These are phyloP conservation scores for Termitomyces eurrhizus DNA, from an alignment of 768 basidiomycete species.

Conservation along the genomic window DNA sequence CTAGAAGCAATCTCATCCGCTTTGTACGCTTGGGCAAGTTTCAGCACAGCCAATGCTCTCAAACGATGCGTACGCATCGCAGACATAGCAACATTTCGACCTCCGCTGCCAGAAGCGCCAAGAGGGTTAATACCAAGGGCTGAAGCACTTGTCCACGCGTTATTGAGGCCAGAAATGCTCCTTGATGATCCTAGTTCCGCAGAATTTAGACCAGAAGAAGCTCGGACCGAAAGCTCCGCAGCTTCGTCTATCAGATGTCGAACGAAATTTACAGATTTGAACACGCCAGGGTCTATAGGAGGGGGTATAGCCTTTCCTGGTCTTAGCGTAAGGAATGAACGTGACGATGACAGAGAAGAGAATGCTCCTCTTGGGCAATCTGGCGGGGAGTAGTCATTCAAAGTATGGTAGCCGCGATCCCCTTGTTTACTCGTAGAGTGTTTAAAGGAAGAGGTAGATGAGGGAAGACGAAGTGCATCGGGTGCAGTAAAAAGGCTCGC, in stretches of 20 bases:
- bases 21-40: constrained; percentile 81
- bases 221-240: constrained; percentile 82
- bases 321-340: constrained; percentile 49
- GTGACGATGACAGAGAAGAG: constrained; percentile 36
- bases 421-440: constrained; percentile 30
- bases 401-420: constrained; percentile 42
- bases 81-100: constrained; percentile 79
- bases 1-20: constrained; percentile 89
- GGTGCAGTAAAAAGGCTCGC: constrained; percentile 45
- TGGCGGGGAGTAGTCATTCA: constrained; percentile 41
- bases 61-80: constrained; percentile 80
- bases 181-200: constrained; percentile 69
- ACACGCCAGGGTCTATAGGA: constrained; percentile 87
- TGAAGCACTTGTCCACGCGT: constrained; percentile 62
- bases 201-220: constrained; percentile 78
- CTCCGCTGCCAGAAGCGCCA: constrained; percentile 45
- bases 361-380: constrained; percentile 37
- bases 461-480: constrained; percentile 37
- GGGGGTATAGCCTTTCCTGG: constrained; percentile 74
- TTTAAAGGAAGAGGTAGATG: constrained; percentile 23
- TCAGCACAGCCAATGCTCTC: constrained; percentile 79
- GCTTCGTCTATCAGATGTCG: constrained; percentile 86
- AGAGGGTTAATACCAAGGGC: constrained; percentile 59
- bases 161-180: constrained; percentile 35
- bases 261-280: constrained; percentile 70